phyloP scores from a whole-genome alignment of 345 rosid species.

The Eucalyptus fibrosa region DNA sequence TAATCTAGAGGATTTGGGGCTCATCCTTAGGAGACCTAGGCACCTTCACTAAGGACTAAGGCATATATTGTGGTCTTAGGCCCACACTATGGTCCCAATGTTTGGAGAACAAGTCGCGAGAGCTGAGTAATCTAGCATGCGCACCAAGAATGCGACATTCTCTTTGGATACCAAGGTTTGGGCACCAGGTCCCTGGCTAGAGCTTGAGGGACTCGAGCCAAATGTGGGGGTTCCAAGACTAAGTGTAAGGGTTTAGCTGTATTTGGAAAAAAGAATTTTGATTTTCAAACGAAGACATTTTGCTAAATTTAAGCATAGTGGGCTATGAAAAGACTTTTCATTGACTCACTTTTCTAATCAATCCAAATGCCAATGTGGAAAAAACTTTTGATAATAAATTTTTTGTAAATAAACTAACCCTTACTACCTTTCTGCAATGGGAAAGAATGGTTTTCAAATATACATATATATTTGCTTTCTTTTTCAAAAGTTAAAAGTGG shows the following conservation, averaged over 20 bases:
- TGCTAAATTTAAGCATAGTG: background rate
- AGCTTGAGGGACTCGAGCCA: background rate
- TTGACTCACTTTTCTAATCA: background rate
- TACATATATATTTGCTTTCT: background rate
- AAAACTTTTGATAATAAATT: background rate
- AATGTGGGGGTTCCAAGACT: background rate
- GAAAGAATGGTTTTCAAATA: background rate
- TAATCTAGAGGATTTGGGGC: background rate
- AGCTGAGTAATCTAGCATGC: background rate
- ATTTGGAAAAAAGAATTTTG: background rate
- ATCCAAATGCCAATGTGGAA: background rate
- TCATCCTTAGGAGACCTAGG: background rate
- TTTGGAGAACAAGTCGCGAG: background rate
- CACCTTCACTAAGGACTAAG: background rate
- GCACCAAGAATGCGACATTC: accelerated
- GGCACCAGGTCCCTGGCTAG: background rate
- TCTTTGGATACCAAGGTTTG: background rate
- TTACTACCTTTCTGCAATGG: background rate
- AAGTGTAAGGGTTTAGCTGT: background rate
- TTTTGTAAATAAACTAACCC: background rate
- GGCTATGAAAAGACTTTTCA: background rate
- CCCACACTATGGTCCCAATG: background rate
- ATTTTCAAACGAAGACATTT: background rate
- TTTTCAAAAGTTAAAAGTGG: background rate
- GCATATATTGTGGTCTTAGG: background rate